Conservation (phyloP, 371 early-diverging fungal genomes). For the Chytridiales sp. region DNA sequence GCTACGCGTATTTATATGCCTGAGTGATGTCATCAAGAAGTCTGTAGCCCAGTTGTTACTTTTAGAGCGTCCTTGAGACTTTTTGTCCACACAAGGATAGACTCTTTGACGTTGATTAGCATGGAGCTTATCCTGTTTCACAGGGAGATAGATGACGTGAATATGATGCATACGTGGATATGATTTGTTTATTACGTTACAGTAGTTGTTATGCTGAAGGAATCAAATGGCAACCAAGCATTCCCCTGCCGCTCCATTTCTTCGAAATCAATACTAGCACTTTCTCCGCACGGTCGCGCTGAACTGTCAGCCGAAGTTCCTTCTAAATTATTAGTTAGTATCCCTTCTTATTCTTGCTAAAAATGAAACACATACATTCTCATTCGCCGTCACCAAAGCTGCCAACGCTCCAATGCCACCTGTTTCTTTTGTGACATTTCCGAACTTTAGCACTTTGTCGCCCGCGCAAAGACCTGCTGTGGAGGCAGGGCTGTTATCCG, state of each 20-base stretch:
- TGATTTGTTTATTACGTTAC: no score
- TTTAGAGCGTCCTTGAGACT: no score
- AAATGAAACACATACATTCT: slow-evolving; percentile 45
- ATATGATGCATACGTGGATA: no score
- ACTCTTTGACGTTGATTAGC: no score
- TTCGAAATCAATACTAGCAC: slow-evolving; percentile 53
- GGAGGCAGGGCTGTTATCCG: slow-evolving; percentile 77
- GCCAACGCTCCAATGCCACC: slow-evolving; percentile 52
- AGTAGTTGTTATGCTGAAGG: no score
- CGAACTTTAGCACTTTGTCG: slow-evolving; percentile 57
- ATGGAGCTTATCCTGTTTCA: no score
- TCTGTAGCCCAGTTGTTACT: no score
- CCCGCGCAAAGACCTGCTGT: slow-evolving; percentile 63
- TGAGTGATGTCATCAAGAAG: no score
- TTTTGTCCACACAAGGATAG: no score
- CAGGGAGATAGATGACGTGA: no score
- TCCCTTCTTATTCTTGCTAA: background rate
- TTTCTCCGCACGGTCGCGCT: slow-evolving; percentile 38
- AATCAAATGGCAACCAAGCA: slow-evolving; percentile 60
- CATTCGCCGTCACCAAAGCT: slow-evolving; percentile 53
- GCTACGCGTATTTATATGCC: no score
- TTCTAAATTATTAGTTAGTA: slow-evolving; percentile 25
- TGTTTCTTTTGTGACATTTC: slow-evolving; percentile 41
- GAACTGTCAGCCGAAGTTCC: slow-evolving; percentile 48
- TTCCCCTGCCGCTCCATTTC: slow-evolving; percentile 75